These are phyloP conservation scores for Intubia oerlemansii DNA, from an alignment of 2,329 filamentous ascomycete species.

Conservation along the genomic window DNA sequence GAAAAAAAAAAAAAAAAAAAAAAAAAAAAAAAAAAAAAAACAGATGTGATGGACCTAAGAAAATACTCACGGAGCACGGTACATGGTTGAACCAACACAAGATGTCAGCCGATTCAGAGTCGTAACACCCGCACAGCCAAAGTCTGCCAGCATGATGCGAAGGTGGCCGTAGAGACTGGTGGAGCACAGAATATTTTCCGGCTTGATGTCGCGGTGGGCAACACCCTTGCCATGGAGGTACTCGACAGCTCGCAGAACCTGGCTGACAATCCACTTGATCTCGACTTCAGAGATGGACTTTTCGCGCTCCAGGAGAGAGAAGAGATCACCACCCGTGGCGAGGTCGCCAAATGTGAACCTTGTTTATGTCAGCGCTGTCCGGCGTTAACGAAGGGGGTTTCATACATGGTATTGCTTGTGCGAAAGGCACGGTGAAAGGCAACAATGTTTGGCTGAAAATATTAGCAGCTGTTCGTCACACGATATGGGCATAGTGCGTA, in stretches of 20 bases:
- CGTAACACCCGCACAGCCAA: slow-evolving; percentile 25
- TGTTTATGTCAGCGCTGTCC: no score
- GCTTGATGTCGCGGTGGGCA: slow-evolving; percentile 31
- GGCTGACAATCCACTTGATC: slow-evolving; percentile 23
- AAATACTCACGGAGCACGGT: slow-evolving; percentile 24
- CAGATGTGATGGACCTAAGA: no score
- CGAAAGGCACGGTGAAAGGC: slow-evolving; percentile 27
- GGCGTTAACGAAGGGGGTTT: no score
- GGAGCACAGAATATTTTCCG: slow-evolving; percentile 29
- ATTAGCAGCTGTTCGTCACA: no score
- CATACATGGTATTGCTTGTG: slow-evolving; percentile 25
- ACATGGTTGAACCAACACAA: slow-evolving; percentile 22
- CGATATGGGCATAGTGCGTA: slow-evolving; percentile 15
- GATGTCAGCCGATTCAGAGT: slow-evolving; percentile 21
- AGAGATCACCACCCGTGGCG: slow-evolving; percentile 31
- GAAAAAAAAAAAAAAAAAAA: no score
- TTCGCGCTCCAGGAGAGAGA: slow-evolving; percentile 22
- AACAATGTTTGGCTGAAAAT: slow-evolving; percentile 29
- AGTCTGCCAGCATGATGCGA: slow-evolving; percentile 28
- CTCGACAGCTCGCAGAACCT: slow-evolving; percentile 22
- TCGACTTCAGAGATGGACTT: slow-evolving; percentile 18
- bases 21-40: no score
- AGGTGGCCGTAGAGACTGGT: slow-evolving; percentile 21
- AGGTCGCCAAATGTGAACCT: slow-evolving; percentile 36
- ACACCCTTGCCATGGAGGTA: slow-evolving; percentile 28